These are phyloP conservation scores for Chenopodium suecicum DNA, from an alignment of 148 eudicot species.

Conservation along the genomic window DNA sequence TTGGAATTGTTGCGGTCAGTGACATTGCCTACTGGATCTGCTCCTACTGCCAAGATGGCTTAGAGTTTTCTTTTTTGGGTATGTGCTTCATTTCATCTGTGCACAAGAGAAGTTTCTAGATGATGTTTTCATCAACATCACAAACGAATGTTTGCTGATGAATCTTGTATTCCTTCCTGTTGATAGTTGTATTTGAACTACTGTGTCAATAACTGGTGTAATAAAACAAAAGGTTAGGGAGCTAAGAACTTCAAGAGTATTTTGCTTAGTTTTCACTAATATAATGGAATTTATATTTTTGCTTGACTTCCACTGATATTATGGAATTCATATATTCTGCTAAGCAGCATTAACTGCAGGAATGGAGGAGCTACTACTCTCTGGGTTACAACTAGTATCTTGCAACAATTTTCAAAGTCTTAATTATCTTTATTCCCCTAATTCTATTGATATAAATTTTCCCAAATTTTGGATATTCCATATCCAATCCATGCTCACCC, in stretches of 20 bases:
- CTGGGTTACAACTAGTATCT: background rate
- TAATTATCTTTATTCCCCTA: too few relatives aligned
- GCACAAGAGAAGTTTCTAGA: background rate
- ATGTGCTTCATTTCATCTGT: constrained; percentile 5
- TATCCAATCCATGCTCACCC: too few relatives aligned
- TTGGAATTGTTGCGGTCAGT: constrained; percentile 87
- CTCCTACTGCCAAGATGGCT: constrained; percentile 55
- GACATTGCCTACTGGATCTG: constrained; percentile 56
- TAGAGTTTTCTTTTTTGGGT: constrained; percentile 23
- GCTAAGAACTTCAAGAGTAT: background rate
- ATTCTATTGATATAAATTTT: too few relatives aligned
- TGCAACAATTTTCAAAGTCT: too few relatives aligned
- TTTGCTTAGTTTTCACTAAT: background rate
- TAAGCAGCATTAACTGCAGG: background rate
- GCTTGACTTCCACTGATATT: background rate
- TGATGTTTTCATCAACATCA: constrained; percentile 9
- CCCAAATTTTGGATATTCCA: too few relatives aligned
- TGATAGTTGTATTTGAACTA: background rate
- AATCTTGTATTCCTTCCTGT: constrained; percentile 10
- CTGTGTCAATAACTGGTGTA: constrained; percentile 12
- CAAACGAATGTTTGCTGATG: background rate
- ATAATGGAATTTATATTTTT: background rate
- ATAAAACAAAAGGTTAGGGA: background rate
- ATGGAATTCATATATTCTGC: background rate
- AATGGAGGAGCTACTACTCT: too few relatives aligned